Base-by-base conservation (phyloP, 345 rosid genomes). In the Geranium rotundifolium region DNA sequence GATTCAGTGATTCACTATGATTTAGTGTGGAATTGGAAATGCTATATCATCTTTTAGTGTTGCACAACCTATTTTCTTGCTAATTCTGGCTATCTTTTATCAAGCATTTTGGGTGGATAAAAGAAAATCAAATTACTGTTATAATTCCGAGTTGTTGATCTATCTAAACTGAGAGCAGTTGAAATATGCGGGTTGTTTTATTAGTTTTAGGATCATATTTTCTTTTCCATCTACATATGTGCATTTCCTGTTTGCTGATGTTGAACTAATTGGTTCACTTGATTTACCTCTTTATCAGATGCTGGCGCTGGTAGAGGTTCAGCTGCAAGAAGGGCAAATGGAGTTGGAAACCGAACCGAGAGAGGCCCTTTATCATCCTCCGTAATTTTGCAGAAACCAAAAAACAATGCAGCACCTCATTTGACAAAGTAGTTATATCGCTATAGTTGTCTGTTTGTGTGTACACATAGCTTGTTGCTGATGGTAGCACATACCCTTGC, bases 251-350 rank as follows among this genome's bases (percentile, higher is more conserved):
- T 12, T 46, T 14, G 3, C 52, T 14, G 52, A 46, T 46, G 14
- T 7, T 46, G 52, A 3, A 46, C 14, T 63, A 12, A 30, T 29
- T 23, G 41, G 37, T 58, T 23, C 17, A 14, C 60, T 59, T 65
- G 60, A 19, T 12, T 63, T 58, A 30, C 29, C 41, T 34, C 52
- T 41, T 13, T 46, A 19, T 60, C 77, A 73, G 82, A 72, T 81
- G 71, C 76, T 63, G 73, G 79, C 57, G 78, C 80, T 65, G 82
- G 79, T 62, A 80, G 85, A 77, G 72, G 57, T 77, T 71, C 74
- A 16, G 65, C 76, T 71, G 12, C 74, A 54, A 77, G 74, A 63
- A 81, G 88, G 78, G 98, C 79, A 50, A 88, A 71, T 76, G 88
- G 85, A 65, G 64, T 56, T 64, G 69, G 60, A 70, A 74, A 66